A percentile compares a stretch with the other conserved stretches of the same genome.
These are phyloP conservation scores for Globisporangium acanthophoron DNA, from an alignment of 352 stramenopile genomes.

Conservation along the genomic window DNA sequence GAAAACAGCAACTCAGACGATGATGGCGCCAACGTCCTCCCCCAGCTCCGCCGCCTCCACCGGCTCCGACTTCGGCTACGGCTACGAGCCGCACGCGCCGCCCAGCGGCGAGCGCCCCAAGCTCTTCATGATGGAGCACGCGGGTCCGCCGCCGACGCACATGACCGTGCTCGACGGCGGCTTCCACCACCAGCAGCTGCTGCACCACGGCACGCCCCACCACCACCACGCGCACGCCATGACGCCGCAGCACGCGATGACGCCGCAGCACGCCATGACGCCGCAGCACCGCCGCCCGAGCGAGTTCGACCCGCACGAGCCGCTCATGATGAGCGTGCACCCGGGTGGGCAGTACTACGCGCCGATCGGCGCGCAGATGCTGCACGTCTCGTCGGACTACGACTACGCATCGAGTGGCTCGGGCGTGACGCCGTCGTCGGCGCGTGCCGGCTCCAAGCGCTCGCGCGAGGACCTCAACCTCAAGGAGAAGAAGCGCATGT, in stretches of 20 bases:
- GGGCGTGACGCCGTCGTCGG: conserved; percentile 28
- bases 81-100: background rate
- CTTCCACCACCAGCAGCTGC: conserved; percentile 36
- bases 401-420: conserved; percentile 35
- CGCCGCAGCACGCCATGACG: conserved; percentile 38
- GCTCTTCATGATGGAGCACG: conserved; percentile 36
- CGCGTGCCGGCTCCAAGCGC: conserved; percentile 37
- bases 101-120: conserved; percentile 35
- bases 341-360: conserved; percentile 34
- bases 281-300: conserved; percentile 25
- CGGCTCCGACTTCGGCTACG: background rate
- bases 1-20: background rate
- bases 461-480: conserved; percentile 77
- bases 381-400: conserved; percentile 55
- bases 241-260: conserved; percentile 25
- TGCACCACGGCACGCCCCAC: conserved; percentile 18
- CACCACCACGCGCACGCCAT: conserved; percentile 37
- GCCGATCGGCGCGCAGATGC: conserved; percentile 29
- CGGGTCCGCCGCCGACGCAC: conserved; percentile 5
- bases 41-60: background rate
- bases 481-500: conserved; percentile 89
- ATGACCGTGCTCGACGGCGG: conserved; percentile 26
- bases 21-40: background rate
- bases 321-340: conserved; percentile 54
- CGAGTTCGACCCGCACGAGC: conserved; percentile 47